Conservation (phyloP, 176 grass and related monocot genomes). For the Musa beccarii region DNA sequence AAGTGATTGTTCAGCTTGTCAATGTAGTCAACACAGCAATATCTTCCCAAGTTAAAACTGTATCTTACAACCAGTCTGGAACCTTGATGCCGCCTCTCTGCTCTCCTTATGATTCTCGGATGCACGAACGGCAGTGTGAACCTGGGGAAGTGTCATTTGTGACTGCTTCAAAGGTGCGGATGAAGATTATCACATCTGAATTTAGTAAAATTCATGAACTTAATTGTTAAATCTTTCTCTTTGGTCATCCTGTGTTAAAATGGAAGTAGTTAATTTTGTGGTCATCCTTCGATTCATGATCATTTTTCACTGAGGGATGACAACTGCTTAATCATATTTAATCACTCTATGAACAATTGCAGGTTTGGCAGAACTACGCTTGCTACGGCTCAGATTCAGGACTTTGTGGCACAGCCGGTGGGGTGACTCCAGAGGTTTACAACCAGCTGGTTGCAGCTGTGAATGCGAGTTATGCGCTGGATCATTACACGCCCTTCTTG, state of each 20-base stretch:
- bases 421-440: conserved; percentile 36
- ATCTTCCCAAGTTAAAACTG: not conserved
- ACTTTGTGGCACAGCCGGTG: conserved; percentile 22
- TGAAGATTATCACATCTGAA: not conserved
- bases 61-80: conserved; percentile 52
- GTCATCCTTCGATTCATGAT: no score
- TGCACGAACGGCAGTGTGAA: conserved; percentile 26
- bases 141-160: conserved; percentile 28
- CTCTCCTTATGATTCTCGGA: conserved; percentile 34
- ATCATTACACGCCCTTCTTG: conserved; percentile 32
- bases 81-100: conserved; percentile 36
- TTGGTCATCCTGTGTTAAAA: not conserved
- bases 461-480: conserved; percentile 38
- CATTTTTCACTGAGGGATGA: no score
- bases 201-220: not conserved
- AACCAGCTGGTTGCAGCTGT: conserved; percentile 30
- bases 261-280: no score
- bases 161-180: not conserved
- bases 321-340: not conserved
- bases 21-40: conserved; percentile 39
- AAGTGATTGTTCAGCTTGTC: conserved; percentile 47
- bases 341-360: not conserved
- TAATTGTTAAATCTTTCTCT: not conserved
- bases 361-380: conserved; percentile 16
- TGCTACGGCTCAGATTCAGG: conserved; percentile 16